Base-by-base conservation (phyloP, 345 rosid species). In the Salix udensis region DNA sequence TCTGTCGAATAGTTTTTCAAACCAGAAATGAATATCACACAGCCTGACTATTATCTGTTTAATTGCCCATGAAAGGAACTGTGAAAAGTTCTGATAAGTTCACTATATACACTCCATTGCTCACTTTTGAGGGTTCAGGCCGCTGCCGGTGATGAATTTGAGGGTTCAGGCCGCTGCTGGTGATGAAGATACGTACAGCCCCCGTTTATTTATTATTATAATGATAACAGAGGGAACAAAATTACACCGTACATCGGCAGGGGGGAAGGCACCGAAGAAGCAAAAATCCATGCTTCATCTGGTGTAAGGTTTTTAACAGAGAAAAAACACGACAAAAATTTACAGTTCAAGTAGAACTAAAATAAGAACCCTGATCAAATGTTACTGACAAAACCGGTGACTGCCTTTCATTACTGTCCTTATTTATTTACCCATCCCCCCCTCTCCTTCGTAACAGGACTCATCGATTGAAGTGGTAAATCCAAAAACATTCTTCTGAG, bases 391-490 rank as follows among this genome's bases (percentile, higher is more conserved):
- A 58, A 74, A 60, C 24, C 11, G 1, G 44, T 2, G 48, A 12
- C 65, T 8, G 58, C 26, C 26, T 50, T 4, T 53, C 42, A 23
- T 66, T 14, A 2, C 40, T 39, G 23, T 39, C 23, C 55, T 7
- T 71, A 18, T 11, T 15, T 31, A 18, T 62, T 36, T 69, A 50
- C 15, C 30, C 44, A 68, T 76, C 66, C 64, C 77, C 5, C 36
- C 6, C 36, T 34, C 82, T 74, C 78, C 84, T 79, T 85, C 72
- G n/a, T 73, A 68, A 67, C 87, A 87, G 86, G 82, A 80, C 30
- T 82, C 86, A 2, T 87, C 85, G 19, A 88, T 87, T 21, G 88
- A 72, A 74, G 88, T 77, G 31, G 88, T 82, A 53, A 87, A 74
- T 61, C 83, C 50, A 13, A 24, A 48, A 70, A 30, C 28, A 62